Conservation (phyloP, 164 flowering plant species). For the Platanus orientalis region DNA sequence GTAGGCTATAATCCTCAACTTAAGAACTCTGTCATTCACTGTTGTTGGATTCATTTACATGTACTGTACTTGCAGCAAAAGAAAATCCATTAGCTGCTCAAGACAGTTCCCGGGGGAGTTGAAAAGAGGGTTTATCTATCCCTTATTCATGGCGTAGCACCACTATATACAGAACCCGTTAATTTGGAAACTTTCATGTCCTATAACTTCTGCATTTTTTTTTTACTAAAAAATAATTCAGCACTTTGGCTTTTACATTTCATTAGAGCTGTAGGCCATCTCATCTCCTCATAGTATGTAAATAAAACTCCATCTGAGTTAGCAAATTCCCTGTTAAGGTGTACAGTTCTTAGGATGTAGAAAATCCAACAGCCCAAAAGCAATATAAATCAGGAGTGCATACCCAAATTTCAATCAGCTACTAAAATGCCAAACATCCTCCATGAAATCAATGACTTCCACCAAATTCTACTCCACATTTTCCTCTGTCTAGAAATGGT, state of each 20-base stretch:
- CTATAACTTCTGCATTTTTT: too few relatives aligned
- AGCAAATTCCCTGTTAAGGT: slow-evolving; percentile 12
- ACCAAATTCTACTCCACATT: too few relatives aligned
- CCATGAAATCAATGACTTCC: too few relatives aligned
- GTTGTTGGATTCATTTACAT: slow-evolving; percentile 4
- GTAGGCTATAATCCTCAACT: slow-evolving; percentile 17
- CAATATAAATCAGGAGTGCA: too few relatives aligned
- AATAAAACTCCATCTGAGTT: slow-evolving; percentile 10
- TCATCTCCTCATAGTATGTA: slow-evolving; percentile 11
- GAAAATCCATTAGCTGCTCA: slow-evolving; percentile 4
- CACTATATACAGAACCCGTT: slow-evolving; percentile 17
- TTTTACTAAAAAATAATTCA: too few relatives aligned
- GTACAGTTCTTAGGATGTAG: too few relatives aligned
- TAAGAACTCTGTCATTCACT: slow-evolving; percentile 12
- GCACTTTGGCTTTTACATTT: slow-evolving; percentile 12
- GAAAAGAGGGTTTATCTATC: slow-evolving; percentile 4
- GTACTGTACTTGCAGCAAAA: slow-evolving; percentile 1
- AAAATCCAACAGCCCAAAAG: too few relatives aligned
- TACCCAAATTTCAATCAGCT: too few relatives aligned
- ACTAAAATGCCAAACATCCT: too few relatives aligned
- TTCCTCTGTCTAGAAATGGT: too few relatives aligned
- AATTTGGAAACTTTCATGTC: slow-evolving; percentile 22
- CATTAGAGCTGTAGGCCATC: too few relatives aligned
- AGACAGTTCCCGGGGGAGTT: slow-evolving; percentile 12
- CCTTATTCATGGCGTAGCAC: slow-evolving; percentile 12